Evolutionary conservation across 2,329 filamentous ascomycete genomes (phyloP).

Genomic region (Fusarium sulawesiense): DNA sequence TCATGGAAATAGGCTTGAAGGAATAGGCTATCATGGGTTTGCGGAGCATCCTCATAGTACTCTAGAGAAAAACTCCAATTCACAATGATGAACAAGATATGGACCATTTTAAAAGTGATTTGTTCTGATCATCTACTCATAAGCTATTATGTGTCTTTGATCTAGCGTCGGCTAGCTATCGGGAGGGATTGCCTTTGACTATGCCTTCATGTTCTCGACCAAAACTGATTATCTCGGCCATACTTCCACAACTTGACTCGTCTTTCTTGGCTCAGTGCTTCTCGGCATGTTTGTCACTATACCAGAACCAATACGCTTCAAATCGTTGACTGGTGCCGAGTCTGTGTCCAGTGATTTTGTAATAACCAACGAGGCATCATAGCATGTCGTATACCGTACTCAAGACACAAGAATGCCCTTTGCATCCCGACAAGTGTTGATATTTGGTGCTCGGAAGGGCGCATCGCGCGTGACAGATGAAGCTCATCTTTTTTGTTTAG

Average conservation of each 20-base stretch:
- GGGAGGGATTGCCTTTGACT: background rate
- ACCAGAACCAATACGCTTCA: background rate
- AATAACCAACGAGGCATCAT: background rate
- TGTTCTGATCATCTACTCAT: background rate
- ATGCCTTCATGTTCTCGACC: background rate
- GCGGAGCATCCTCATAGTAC: constrained; percentile 15
- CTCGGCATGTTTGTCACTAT: background rate
- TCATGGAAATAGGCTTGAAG: constrained; percentile 7
- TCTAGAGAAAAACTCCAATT: constrained; percentile 44
- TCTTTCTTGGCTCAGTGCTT: background rate
- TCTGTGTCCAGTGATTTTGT: background rate
- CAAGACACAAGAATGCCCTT: background rate
- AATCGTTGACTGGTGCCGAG: background rate
- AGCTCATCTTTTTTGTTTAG: constrained; percentile 2
- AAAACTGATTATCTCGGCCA: background rate
- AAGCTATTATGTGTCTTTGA: background rate
- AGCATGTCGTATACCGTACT: background rate
- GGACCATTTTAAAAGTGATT: background rate
- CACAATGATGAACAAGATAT: constrained; percentile 32
- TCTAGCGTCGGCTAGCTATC: background rate
- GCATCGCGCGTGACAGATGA: background rate
- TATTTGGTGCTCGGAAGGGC: background rate
- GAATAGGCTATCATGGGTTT: constrained; percentile 7
- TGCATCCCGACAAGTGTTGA: background rate
- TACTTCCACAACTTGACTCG: background rate